Conservation (phyloP, 371 early-diverging fungal species). For the Mucor saturninus region DNA sequence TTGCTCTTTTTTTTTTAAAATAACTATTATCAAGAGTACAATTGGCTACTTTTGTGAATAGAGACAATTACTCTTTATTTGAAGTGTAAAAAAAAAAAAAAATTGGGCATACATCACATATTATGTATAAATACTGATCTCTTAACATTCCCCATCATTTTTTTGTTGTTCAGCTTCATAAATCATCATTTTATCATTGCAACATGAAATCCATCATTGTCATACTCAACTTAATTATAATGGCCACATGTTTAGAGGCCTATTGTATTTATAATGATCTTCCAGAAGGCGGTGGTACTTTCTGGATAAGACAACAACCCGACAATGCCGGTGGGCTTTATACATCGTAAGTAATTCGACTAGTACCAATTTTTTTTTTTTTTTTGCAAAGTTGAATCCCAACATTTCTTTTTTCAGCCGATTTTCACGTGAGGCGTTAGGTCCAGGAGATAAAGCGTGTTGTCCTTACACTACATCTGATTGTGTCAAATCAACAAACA, state of each 20-base stretch:
- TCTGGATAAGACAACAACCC: constrained; percentile 7
- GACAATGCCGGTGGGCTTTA: constrained; percentile 7
- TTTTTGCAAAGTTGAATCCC: background rate
- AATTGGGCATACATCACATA: too few relatives aligned
- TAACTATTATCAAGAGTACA: too few relatives aligned
- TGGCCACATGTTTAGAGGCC: background rate
- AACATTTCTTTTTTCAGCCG: background rate
- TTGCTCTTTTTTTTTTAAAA: too few relatives aligned
- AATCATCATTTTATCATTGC: background rate
- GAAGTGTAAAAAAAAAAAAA: too few relatives aligned
- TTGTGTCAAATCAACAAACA: constrained; percentile 7
- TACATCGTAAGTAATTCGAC: background rate
- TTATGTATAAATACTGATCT: too few relatives aligned
- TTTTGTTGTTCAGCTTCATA: too few relatives aligned
- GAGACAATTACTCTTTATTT: too few relatives aligned
- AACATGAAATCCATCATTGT: background rate
- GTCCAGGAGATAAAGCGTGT: constrained; percentile 8
- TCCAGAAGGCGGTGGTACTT: background rate
- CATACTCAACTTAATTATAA: background rate
- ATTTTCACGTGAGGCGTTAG: background rate
- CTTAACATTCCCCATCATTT: too few relatives aligned
- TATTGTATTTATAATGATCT: constrained; percentile 9
- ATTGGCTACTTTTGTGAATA: too few relatives aligned
- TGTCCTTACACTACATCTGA: background rate
- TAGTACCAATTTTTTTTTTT: background rate